Evolutionary conservation across 2,329 filamentous ascomycete genomes (phyloP), one percentile per base, ranked within the genome.

Genomic region (Penicillium sp.): DNA sequence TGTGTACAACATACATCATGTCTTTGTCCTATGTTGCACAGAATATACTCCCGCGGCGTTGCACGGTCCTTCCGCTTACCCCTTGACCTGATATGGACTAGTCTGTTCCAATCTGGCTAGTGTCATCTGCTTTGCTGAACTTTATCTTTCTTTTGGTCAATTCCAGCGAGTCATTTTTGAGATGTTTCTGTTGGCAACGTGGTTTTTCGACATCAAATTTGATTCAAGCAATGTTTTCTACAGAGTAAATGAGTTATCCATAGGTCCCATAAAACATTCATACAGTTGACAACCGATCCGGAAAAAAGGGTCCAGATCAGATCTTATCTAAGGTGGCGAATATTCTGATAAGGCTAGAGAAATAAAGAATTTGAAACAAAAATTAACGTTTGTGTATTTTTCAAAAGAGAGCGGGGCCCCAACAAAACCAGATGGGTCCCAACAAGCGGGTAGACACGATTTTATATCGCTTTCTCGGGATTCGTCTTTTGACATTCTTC

Each of bases 341-440:
- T 16, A 14, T 14, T 27, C 22, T 31, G 34, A 39, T 41, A 33
- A 16, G 8, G 16, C 18, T 30, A 27, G 22, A 33, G 8, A 34
- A 19, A 13, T 47, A 47, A 47, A 42, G 22, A 42, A 38, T 31
- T 46, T 33, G 31, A 18, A 22, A 34, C 37, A 30, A 28, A 48
- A 48, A 36, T 49, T 49, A 49, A 37, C 36, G 25, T 49, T 39
- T 44, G 41, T 43, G 40, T 46, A 18, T 33, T 43, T 49, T 45
- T 46, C 42, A 45, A 37, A 46, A 54, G 46, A 41, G 44, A 53
- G 41, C 33, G 41, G 49, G 52, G 47, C 44, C 58, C 54, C 58
- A 61, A 61, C 58, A 61, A 61, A 58, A 56, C 46, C 54, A 36
- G 22, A 53, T 46, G 46, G 35, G 38, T 55, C 58, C 58, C 58